Base-by-base conservation (phyloP, 2,329 filamentous ascomycete genomes). In the Fusarium camptoceras region DNA sequence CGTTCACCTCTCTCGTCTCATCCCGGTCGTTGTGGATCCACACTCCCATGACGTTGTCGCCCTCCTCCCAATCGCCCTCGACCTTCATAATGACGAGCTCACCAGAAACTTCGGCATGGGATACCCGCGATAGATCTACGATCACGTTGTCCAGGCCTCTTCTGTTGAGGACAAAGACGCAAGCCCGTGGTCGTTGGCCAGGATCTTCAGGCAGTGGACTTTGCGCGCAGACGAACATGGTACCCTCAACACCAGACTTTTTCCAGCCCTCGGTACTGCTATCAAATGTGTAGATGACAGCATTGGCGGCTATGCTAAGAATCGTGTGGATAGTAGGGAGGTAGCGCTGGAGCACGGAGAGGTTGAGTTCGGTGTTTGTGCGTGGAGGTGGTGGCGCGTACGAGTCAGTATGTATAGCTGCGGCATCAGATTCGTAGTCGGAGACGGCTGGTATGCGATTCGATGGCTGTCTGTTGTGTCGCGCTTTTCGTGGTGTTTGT, bases 351-450 rank as follows among this genome's bases (percentile, higher is more conserved):
- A 98, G 86, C 41, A 98, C 95, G 50, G 89, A 86, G 71, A 97
- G 86, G 83, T 98, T 98, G 76, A 98, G 90, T 72, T 97, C 91
- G 58, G 91, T 92, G 79, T 94, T 96, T 68, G 91, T 91, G 70
- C 92, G 90, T 78, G 83, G 88, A 54, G 81, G 85, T 76, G 81
- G 86, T 37, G 79, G 83, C 71, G 76, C 82, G 65, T 77, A 37
- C 18, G 34, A 82, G 58, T 70, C 77, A 66, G 74, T 80, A 63
- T 74, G 80, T 61, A 71, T 81, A 73, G 75, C 82, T 78, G 83
- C 84, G 22, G 85, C 86, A 77, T 92, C 90, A 66, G 89, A 91
- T 74, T 92, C 89, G 81, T 92, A 91, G 79, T 92, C 89, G 48
- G 86, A 87, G 28, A 81, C 76, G 48, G 79, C 80, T 25, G 79